Conservation (phyloP, 192 early-diverging fungal species). For the Paraglomus brasilianum region DNA sequence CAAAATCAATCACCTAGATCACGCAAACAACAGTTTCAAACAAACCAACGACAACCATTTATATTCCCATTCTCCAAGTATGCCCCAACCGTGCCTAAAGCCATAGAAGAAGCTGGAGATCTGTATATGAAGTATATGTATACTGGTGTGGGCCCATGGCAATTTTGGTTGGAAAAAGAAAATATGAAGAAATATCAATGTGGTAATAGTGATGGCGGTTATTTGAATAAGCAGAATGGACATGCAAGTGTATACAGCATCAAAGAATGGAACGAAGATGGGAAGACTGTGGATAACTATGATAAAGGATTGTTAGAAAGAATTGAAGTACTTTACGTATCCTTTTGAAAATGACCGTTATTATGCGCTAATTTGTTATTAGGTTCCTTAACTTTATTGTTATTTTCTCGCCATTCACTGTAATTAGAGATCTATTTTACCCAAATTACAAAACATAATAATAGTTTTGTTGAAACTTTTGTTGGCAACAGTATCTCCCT, state of each 20-base stretch:
- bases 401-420: not conserved
- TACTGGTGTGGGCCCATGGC: slow-evolving; percentile 43
- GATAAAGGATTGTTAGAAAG: slow-evolving; percentile 42
- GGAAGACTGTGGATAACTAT: not conserved
- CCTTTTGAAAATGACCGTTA: slow-evolving; percentile 22
- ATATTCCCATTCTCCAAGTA: slow-evolving; percentile 49
- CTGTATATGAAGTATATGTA: slow-evolving; percentile 52
- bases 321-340: slow-evolving; percentile 55
- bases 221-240: slow-evolving; percentile 28
- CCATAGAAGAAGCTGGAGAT: slow-evolving; percentile 49
- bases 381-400: not conserved
- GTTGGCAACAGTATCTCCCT: slow-evolving; percentile 44
- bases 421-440: slow-evolving; percentile 47
- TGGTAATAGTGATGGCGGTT: slow-evolving; percentile 25
- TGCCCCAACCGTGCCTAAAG: slow-evolving; percentile 43
- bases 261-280: not conserved
- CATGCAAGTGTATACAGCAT: not conserved
- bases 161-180: slow-evolving; percentile 49
- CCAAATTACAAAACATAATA: slow-evolving; percentile 53
- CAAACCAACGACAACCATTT: slow-evolving; percentile 40
- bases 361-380: not conserved
- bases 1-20: slow-evolving; percentile 28
- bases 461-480: slow-evolving; percentile 54
- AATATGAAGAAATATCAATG: slow-evolving; percentile 39
- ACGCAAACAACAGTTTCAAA: slow-evolving; percentile 32